A percentile compares a stretch with the other conserved stretches of the same genome.
These are phyloP conservation scores for Neophaeococcomyces mojaviensis DNA, from an alignment of 2,329 filamentous ascomycete genomes.

Conservation along the genomic window DNA sequence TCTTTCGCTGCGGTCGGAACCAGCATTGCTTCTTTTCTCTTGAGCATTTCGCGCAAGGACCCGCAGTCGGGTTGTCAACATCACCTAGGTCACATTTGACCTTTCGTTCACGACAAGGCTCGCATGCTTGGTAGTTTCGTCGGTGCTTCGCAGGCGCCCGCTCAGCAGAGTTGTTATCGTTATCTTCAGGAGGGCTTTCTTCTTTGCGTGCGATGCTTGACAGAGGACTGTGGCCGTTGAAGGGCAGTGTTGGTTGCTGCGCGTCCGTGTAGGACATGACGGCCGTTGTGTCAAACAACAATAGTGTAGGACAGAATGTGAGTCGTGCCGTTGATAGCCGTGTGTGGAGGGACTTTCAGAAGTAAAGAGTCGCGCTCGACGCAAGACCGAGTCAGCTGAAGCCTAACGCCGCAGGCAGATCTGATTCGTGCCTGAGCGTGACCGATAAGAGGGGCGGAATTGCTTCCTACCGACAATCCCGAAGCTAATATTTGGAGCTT, in stretches of 20 bases:
- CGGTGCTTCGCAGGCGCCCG: constrained; percentile 31
- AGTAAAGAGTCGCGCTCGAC: background rate
- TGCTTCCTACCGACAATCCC: no score
- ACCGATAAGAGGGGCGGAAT: no score
- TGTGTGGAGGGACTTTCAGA: background rate
- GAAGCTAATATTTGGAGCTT: no score
- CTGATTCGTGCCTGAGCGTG: no score
- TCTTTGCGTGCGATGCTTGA: constrained; percentile 1
- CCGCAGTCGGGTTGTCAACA: constrained; percentile 89
- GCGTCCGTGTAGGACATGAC: constrained; percentile 2
- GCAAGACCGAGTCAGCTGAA: background rate
- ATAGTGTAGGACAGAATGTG: background rate
- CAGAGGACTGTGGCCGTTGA: background rate
- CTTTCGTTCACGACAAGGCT: constrained; percentile 42
- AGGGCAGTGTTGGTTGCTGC: background rate
- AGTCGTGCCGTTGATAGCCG: constrained; percentile 5
- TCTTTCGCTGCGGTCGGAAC: constrained; percentile 89
- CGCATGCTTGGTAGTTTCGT: constrained; percentile 43
- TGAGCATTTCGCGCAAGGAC: constrained; percentile 86
- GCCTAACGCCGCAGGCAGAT: background rate
- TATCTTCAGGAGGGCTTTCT: constrained; percentile 24
- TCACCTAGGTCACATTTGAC: constrained; percentile 43
- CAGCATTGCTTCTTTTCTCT: constrained; percentile 95
- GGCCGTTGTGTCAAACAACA: background rate
- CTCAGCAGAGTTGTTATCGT: constrained; percentile 12